Evolutionary conservation across 805 yeast species (phyloP), one percentile per base, ranked within the genome.

Genomic region (Saturnispora halmiae): DNA sequence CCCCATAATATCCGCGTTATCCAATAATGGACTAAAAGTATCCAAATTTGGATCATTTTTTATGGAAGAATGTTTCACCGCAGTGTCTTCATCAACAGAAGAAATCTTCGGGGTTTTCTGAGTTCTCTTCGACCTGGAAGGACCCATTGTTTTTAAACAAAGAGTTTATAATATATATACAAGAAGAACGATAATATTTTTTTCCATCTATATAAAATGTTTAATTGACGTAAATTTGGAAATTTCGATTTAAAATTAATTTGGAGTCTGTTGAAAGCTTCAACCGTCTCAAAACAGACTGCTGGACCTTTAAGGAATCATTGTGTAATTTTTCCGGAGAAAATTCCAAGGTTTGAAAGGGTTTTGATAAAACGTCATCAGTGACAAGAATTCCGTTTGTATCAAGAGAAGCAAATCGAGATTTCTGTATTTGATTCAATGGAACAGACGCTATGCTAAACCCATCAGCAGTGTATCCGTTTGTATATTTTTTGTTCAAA

Each of bases 401-500:
- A 13, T 10, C 26, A 10, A 10, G 10, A 22, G 10, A 10, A 22
- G 6, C 10, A 22, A 22, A 6, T 22, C 9, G 26, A 10, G 10
- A 22, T 31, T 19, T 31, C 13, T 15, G 21, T 5, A 36, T 10
- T 16, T 36, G 27, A 27, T 29, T 20, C 13, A 15, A 19, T 19
- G 30, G 28, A 13, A 30, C 14, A 15, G 20, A 14, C 4, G 14
- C 18, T 2, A 37, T 34, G 14, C 34, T 40, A 9, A 32, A 31
- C 4, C 26, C 28, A 2, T 15, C 27, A 11, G 22, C 16, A 14
- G 26, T 29, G 19, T 30, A 28, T 14, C 33, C 41, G 13, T n/a
- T 22, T 21, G 31, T 22, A 18, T 41, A 39, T 26, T 27, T 45
- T 11, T 40, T 39, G 10, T 30, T 22, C 19, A 47, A 29, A 22